These are phyloP conservation scores for Rosa hybrid DNA, from an alignment of 331 rosid species.

Conservation along the genomic window DNA sequence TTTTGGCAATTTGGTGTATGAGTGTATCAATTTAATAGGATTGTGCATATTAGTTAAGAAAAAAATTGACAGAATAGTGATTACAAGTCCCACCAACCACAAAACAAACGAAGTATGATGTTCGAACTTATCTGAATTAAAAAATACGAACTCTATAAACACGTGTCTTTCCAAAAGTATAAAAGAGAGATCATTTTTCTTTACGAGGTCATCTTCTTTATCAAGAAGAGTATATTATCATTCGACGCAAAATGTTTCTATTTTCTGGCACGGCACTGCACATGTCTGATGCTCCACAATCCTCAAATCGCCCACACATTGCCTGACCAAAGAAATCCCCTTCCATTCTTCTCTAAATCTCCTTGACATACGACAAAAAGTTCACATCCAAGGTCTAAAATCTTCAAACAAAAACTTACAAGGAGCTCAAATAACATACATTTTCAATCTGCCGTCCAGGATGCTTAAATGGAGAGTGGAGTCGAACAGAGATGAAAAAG, in stretches of 20 bases:
- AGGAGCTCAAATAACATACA: neutral
- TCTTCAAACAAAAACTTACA: accelerated
- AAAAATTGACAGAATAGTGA: neutral
- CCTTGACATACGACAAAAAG: accelerated
- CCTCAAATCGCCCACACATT: neutral
- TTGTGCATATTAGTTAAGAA: neutral
- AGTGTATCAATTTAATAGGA: neutral
- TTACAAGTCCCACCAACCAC: neutral
- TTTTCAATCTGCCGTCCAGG: neutral
- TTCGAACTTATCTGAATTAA: neutral
- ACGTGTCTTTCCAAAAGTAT: accelerated
- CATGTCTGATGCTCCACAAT: neutral
- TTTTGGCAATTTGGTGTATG: neutral
- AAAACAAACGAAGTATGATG: neutral
- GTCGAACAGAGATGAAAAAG: neutral
- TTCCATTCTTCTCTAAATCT: too few relatives aligned
- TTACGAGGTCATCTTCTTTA: neutral
- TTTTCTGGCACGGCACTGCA: neutral
- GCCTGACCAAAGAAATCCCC: neutral
- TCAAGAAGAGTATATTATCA: too few relatives aligned
- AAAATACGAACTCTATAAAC: neutral
- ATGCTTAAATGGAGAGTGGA: neutral
- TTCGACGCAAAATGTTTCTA: neutral
- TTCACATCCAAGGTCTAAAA: neutral
- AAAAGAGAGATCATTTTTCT: neutral